Conservation (phyloP, 352 stramenopile genomes). For the Pythium periplocum region DNA sequence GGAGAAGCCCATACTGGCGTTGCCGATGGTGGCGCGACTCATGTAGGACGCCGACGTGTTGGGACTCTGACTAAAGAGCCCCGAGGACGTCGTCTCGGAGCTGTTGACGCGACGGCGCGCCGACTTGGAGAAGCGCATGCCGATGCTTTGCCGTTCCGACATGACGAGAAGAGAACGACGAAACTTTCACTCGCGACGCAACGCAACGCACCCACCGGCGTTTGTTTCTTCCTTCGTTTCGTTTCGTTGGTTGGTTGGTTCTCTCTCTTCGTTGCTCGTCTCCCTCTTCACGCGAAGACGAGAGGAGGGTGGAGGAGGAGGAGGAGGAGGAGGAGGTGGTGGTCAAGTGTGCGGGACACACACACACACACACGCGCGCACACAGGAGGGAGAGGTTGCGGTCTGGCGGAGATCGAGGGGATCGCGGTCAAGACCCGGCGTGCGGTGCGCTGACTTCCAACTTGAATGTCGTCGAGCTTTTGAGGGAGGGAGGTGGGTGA, state of each 20-base stretch:
- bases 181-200: conserved; percentile 3
- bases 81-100: conserved; percentile 37
- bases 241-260: too few species aligned
- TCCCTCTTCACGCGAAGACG: neutral
- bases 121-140: conserved; percentile 65
- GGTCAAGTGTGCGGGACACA: neutral
- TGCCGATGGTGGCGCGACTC: conserved; percentile 47
- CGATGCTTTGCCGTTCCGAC: conserved; percentile 29
- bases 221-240: too few species aligned
- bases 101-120: conserved; percentile 61
- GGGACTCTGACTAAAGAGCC: conserved; percentile 32
- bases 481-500: too few species aligned
- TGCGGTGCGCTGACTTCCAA: conserved; percentile 19
- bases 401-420: neutral
- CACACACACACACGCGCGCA: neutral
- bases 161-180: conserved; percentile 15
- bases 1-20: conserved; percentile 15
- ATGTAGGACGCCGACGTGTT: conserved; percentile 36
- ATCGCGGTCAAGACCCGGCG: neutral
- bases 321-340: neutral
- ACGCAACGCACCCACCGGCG: too few species aligned
- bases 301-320: neutral
- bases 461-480: conserved; percentile 15
- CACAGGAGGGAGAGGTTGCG: neutral
- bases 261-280: neutral